Evolutionary conservation across 805 yeast genomes (phyloP).

Genomic region (Wickerhamomyces canadensis): DNA sequence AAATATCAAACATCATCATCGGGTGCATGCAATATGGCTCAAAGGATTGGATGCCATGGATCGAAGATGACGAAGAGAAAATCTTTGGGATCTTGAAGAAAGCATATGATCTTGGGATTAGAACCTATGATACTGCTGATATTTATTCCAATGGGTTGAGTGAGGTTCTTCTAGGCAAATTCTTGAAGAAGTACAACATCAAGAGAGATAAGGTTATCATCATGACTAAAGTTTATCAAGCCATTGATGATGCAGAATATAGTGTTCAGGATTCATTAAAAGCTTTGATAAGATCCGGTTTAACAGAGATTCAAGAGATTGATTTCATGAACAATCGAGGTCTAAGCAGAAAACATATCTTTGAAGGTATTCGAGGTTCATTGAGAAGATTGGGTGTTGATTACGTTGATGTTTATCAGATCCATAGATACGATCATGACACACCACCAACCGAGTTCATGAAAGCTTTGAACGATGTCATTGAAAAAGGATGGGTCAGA

Average conservation of each 20-base stretch:
- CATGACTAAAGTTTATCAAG: background rate
- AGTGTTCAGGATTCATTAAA: too few species aligned
- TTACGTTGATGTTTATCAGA: constrained; percentile 44
- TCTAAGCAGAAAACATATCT: constrained; percentile 36
- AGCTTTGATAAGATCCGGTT: too few species aligned
- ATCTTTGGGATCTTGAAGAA: constrained; percentile 36
- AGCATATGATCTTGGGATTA: constrained; percentile 36
- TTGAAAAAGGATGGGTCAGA: constrained; percentile 36
- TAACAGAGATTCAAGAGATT: too few species aligned
- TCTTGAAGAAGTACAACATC: constrained; percentile 41
- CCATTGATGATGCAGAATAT: background rate
- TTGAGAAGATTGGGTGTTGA: constrained; percentile 39
- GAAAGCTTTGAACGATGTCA: constrained; percentile 47
- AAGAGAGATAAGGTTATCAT: constrained; percentile 46
- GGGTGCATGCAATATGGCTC: constrained; percentile 49
- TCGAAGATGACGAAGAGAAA: constrained; percentile 37
- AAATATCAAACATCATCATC: constrained; percentile 39
- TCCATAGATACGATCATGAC: constrained; percentile 43
- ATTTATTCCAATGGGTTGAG: constrained; percentile 39
- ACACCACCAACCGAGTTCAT: constrained; percentile 44
- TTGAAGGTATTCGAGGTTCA: constrained; percentile 33
- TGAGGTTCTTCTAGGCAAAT: constrained; percentile 43
- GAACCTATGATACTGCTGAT: too few species aligned
- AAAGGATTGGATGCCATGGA: constrained; percentile 36
- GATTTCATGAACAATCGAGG: constrained; percentile 27